Evolutionary conservation across 768 basidiomycete species (phyloP), one percentile per base, ranked within the genome.

Genomic region (Agrocybe pediades): DNA sequence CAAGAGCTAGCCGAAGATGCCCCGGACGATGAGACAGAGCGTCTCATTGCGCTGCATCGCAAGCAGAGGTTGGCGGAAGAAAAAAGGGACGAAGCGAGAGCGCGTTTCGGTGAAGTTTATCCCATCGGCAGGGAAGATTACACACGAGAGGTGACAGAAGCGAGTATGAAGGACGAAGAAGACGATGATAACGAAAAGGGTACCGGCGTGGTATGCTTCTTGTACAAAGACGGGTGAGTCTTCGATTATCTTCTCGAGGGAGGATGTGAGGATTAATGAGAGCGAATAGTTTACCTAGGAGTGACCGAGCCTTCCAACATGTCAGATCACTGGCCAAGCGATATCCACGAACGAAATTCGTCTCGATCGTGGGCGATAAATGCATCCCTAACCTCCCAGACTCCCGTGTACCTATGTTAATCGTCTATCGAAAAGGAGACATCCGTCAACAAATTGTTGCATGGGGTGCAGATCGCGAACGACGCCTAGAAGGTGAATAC

Each of bases 331-430:
- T 99, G 5, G 93, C 97, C 1, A 75, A 75, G n/a, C 83, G 84
- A 48, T 88, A 96, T 68, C 92, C 95, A 2, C 87, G 88, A 43
- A 91, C 95, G 9, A 98, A 98, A 73, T 97, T 99, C 61, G 89
- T 98, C 56, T 93, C 92, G 9, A 98, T 98, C 62, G 85, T 95
- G 3, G 94, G 95, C 30, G 84, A 92, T 72, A 94, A 94, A 70
- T 96, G 94, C 74, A 97, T 99, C 62, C 86, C 91, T n/a, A 88
- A 98, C 70, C 86, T 98, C 29, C 96, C 95, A 13, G 97, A 98
- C 62, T 78, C 83, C 30, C 86, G 94, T 47, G 72, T 94, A 36
- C 97, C 97, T 1, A 98, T 96, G 79, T 74, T 98, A 53, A 86
- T 99, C 59, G 74, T 96, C 25, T 98, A 99, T 71, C 85, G 90